These are phyloP conservation scores for Mortierella sp. DNA, from an alignment of 371 early-diverging fungal genomes.

Conservation along the genomic window DNA sequence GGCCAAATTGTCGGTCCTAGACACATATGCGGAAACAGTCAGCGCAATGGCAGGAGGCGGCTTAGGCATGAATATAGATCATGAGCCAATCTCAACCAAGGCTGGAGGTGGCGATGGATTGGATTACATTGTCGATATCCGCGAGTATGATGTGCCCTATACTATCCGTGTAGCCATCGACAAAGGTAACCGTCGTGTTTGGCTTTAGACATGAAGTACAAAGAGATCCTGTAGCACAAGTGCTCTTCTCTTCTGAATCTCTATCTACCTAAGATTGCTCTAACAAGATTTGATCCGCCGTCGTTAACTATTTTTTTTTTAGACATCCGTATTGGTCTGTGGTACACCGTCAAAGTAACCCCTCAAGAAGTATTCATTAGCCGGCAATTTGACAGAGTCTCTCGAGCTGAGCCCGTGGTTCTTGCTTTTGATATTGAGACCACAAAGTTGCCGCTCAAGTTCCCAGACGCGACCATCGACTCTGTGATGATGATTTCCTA, in stretches of 20 bases:
- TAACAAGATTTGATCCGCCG: constrained; percentile 7
- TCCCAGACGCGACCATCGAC: constrained; percentile 96
- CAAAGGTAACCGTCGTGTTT: constrained; percentile 62
- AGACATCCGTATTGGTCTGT: constrained; percentile 96
- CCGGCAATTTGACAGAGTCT: constrained; percentile 85
- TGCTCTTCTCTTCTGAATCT: neutral
- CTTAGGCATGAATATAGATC: constrained; percentile 24
- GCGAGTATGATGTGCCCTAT: constrained; percentile 96
- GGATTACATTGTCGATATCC: constrained; percentile 83
- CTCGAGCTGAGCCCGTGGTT: constrained; percentile 96
- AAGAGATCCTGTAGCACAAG: neutral
- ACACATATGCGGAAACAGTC: constrained; percentile 68
- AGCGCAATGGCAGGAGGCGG: constrained; percentile 56
- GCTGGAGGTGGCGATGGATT: constrained; percentile 55
- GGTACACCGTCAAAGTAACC: constrained; percentile 86
- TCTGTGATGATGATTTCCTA: constrained; percentile 99
- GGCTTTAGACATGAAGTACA: neutral
- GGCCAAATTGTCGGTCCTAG: constrained; percentile 66
- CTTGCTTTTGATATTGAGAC: constrained; percentile 99
- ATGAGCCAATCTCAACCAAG: constrained; percentile 33
- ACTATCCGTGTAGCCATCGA: constrained; percentile 95
- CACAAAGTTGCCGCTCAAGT: constrained; percentile 98
- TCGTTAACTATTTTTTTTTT: neutral
- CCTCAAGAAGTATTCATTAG: constrained; percentile 69
- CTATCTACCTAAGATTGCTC: neutral